Evolutionary conservation across 1,284 basidiomycete species (phyloP), one percentile per base, ranked within the genome.

Genomic region (Ganoderma meredithae): DNA sequence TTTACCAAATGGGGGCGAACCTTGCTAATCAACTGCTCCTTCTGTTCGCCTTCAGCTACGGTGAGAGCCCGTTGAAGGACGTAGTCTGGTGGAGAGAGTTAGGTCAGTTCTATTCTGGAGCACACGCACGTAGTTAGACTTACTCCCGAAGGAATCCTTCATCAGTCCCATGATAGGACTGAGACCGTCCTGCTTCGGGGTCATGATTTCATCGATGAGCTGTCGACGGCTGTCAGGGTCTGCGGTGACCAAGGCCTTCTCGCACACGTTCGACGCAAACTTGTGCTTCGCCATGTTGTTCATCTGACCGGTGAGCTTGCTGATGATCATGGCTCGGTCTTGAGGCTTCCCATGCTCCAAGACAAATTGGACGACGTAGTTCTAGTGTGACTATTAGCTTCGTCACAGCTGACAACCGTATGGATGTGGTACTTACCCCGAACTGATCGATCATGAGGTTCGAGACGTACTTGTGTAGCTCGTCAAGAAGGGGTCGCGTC

Each of bases 261-360:
- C 98, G 78, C 95, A 94, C 22, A 99, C 98, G 76, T 99, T 99
- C 6, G 95, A 97, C 0, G 97, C 96, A 76, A 97, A 99, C 80
- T 99, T 99, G 83, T 98, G 97, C 60, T 91, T 88, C 1, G 94
- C 88, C 85, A 96, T 89, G 70, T 85, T 83, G 41, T 96, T 79
- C 77, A 99, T 88, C 74, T 93, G 90, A 1, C 95, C 94, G 27
- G 88, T 89, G 68, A 98, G 86, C 75, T 90, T 89, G 12, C 81
- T 80, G 67, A 98, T 85, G 60, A 98, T 88, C 66, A 86, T 81
- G 8, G 84, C 83, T 62, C 89, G 88, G 78, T 99, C 97, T 10
- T 88, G 83, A 2, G 84, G 82, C 69, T 85, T 85, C 1, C 96
- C 96, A 65, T 93, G 86, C 75, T 95, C 92, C 58, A 99, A 85